These are phyloP conservation scores for Bondarzewia mesenterica DNA, from an alignment of 1,284 basidiomycete genomes.

Conservation along the genomic window DNA sequence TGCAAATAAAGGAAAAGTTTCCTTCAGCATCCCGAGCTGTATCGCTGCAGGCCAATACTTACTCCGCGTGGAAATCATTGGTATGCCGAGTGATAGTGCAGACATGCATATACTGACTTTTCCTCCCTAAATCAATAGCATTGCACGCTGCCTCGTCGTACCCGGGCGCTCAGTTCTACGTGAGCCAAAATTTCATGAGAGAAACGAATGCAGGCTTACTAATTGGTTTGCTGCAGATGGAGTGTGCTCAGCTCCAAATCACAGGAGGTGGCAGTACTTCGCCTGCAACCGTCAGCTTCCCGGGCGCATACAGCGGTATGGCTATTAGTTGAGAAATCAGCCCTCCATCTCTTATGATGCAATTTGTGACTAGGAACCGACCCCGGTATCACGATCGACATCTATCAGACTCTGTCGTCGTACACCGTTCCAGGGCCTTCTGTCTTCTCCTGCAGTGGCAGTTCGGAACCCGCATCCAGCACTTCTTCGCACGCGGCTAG, in stretches of 20 bases:
- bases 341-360: neutral
- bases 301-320: constrained; percentile 35
- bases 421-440: constrained; percentile 34
- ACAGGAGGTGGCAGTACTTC: constrained; percentile 39
- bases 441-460: constrained; percentile 21
- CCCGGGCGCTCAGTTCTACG: constrained; percentile 14
- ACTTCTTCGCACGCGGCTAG: constrained; percentile 9
- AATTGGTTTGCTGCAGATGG: constrained; percentile 28
- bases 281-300: constrained; percentile 43
- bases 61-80: constrained; percentile 44
- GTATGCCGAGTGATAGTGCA: constrained; percentile 20
- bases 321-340: neutral
- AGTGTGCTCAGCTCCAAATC: constrained; percentile 43
- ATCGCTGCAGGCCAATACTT: constrained; percentile 42
- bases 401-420: constrained; percentile 31
- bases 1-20: constrained; percentile 44
- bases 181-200: constrained; percentile 7
- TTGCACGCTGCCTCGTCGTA: constrained; percentile 29
- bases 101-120: neutral
- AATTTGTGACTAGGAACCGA: constrained; percentile 24
- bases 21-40: constrained; percentile 42
- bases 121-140: constrained; percentile 24
- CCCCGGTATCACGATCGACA: constrained; percentile 38
- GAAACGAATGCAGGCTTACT: neutral
- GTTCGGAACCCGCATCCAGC: constrained; percentile 8